A percentile compares a stretch with the other conserved stretches of the same genome.
These are phyloP conservation scores for Blastobotrys aristatus DNA, from an alignment of 1,139 yeast genomes.

Conservation along the genomic window DNA sequence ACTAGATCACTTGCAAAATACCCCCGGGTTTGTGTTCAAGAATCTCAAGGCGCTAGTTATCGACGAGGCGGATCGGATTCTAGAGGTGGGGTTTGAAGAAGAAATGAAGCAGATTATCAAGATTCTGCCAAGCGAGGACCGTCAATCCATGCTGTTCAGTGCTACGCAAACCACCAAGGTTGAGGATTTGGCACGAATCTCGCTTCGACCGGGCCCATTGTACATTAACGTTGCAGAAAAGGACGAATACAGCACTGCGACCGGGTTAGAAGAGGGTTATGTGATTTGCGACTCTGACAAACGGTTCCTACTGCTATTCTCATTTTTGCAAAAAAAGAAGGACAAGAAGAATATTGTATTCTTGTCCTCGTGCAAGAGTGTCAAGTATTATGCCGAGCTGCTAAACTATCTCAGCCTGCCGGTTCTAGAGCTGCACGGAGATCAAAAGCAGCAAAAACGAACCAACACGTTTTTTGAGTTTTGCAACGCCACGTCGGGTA, in stretches of 20 bases:
- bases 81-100: slow-evolving; percentile 97
- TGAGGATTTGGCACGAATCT: slow-evolving; percentile 94
- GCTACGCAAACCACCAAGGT: slow-evolving; percentile 99
- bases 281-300: slow-evolving; percentile 97
- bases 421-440: slow-evolving; percentile 92
- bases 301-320: slow-evolving; percentile 80
- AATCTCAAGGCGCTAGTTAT: slow-evolving; percentile 89
- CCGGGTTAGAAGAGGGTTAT: slow-evolving; percentile 96
- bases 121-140: slow-evolving; percentile 85
- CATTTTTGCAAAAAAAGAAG: slow-evolving; percentile 84
- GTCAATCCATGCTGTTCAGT: slow-evolving; percentile 95
- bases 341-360: slow-evolving; percentile 90
- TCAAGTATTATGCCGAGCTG: slow-evolving; percentile 90
- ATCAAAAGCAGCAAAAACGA: slow-evolving; percentile 96
- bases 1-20: slow-evolving; percentile 92
- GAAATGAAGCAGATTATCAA: slow-evolving; percentile 96
- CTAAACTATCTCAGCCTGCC: slow-evolving; percentile 94
- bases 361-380: slow-evolving; percentile 93
- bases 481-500: slow-evolving; percentile 94
- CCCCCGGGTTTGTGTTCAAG: slow-evolving; percentile 89
- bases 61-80: slow-evolving; percentile 95
- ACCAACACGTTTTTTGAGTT: slow-evolving; percentile 97
- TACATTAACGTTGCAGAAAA: slow-evolving; percentile 91
- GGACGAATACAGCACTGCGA: slow-evolving; percentile 79
- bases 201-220: slow-evolving; percentile 90